Conservation (phyloP, 352 stramenopile species). For the Globisporangium solare region DNA sequence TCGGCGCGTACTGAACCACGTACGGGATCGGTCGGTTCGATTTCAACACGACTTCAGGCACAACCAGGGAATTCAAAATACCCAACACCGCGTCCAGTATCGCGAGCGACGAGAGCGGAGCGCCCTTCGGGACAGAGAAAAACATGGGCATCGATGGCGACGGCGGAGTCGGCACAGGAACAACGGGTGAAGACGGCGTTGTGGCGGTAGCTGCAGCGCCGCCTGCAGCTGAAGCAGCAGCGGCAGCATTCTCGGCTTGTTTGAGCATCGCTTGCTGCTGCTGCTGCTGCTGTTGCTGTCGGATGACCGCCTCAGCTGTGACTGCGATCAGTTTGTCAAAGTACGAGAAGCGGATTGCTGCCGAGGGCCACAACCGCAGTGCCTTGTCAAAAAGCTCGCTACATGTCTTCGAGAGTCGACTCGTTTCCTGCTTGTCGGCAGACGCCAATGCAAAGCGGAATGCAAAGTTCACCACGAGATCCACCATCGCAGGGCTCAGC, state of each 20-base stretch:
- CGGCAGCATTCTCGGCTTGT: slow-evolving; percentile 4
- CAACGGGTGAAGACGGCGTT: slow-evolving; percentile 19
- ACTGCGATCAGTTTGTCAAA: slow-evolving; percentile 91
- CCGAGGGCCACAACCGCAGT: slow-evolving; percentile 79
- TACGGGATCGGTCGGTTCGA: slow-evolving; percentile 77
- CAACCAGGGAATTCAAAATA: slow-evolving; percentile 83
- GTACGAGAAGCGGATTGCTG: slow-evolving; percentile 86
- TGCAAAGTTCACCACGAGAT: slow-evolving; percentile 91
- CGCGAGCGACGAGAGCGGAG: slow-evolving; percentile 77
- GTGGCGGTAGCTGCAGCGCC: slow-evolving; percentile 5
- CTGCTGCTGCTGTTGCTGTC: slow-evolving; percentile 55
- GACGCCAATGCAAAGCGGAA: slow-evolving; percentile 85
- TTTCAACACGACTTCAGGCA: slow-evolving; percentile 63
- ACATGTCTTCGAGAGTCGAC: slow-evolving; percentile 83
- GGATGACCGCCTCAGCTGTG: slow-evolving; percentile 79
- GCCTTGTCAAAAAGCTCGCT: slow-evolving; percentile 86
- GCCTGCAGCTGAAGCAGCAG: neutral
- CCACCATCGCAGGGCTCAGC: slow-evolving; percentile 81
- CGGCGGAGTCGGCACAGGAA: slow-evolving; percentile 17
- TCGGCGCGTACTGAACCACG: slow-evolving; percentile 82
- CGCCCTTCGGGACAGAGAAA: slow-evolving; percentile 77
- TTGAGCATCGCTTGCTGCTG: slow-evolving; percentile 22
- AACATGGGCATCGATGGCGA: slow-evolving; percentile 71
- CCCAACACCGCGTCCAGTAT: slow-evolving; percentile 85
- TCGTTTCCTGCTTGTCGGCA: slow-evolving; percentile 88